Percentiles rank a stretch among this genome's conserved stretches.
These are phyloP conservation scores for Fusarium nygamai DNA, from an alignment of 2,329 filamentous ascomycete species.

Conservation along the genomic window DNA sequence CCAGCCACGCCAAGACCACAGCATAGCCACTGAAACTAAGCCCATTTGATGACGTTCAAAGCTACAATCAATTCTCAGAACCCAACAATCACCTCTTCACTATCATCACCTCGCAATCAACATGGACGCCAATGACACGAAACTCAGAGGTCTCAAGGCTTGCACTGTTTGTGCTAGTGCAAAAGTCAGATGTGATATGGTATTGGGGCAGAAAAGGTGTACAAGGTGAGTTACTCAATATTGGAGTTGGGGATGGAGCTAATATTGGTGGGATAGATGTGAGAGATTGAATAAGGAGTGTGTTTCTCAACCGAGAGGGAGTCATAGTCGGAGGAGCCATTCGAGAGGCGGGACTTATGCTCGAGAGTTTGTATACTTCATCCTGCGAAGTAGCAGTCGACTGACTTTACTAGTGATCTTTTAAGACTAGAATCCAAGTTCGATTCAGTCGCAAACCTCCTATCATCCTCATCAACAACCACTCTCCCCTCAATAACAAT, in stretches of 20 bases:
- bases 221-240: neutral
- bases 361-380: neutral
- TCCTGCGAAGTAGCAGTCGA: accelerated
- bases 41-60: neutral
- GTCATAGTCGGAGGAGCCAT: neutral
- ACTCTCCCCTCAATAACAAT: neutral
- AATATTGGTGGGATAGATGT: neutral
- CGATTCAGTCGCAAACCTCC: constrained; percentile 11
- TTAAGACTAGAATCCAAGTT: constrained; percentile 17
- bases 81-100: neutral
- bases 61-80: neutral
- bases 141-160: neutral
- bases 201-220: constrained; percentile 3
- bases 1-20: neutral
- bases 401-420: neutral
- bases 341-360: neutral
- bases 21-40: neutral
- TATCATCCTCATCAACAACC: neutral
- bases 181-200: constrained; percentile 14
- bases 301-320: neutral
- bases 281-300: constrained; percentile 15
- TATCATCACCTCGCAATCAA: neutral
- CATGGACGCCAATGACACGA: neutral
- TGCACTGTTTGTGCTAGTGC: constrained; percentile 9
- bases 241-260: neutral